A percentile compares a stretch with the other conserved stretches of the same genome.
Conservation (phyloP, 2,329 filamentous ascomycete genomes). For the Leptographium lundbergii region DNA sequence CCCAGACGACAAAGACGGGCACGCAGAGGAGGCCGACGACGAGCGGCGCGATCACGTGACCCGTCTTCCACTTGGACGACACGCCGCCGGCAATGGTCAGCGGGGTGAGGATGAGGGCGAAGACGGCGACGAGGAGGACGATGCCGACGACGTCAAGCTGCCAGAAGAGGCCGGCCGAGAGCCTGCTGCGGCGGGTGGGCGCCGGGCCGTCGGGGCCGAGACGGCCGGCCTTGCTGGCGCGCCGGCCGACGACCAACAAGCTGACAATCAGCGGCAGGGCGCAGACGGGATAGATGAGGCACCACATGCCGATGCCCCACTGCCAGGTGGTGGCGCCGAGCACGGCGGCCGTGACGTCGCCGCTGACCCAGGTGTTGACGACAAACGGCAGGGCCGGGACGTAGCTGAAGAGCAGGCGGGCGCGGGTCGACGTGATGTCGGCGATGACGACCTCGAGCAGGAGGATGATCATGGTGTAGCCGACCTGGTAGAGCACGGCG, state of each 20-base stretch:
- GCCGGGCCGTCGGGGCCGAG: conserved; percentile 20
- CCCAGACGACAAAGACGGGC: conserved; percentile 37
- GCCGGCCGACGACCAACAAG: conserved; percentile 34
- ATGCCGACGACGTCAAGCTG: conserved; percentile 31
- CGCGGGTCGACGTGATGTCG: conserved; percentile 49
- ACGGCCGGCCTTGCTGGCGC: conserved; percentile 38
- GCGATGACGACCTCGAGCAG: conserved; percentile 52
- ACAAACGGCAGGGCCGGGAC: conserved; percentile 47
- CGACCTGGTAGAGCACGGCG: conserved; percentile 48
- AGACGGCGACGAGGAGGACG: conserved; percentile 31
- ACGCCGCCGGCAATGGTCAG: conserved; percentile 33
- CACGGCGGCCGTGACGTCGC: conserved; percentile 39
- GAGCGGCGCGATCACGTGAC: conserved; percentile 29
- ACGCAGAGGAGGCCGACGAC: conserved; percentile 33
- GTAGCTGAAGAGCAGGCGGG: conserved; percentile 53
- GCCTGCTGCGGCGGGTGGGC: not conserved
- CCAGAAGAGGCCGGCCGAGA: conserved; percentile 31
- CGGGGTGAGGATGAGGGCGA: conserved; percentile 31
- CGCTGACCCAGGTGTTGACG: conserved; percentile 52
- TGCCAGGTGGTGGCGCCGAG: conserved; percentile 38
- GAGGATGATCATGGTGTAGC: conserved; percentile 48
- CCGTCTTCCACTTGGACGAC: conserved; percentile 22
- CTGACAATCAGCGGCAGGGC: conserved; percentile 32
- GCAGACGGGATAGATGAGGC: conserved; percentile 45
- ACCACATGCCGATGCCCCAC: conserved; percentile 54